A percentile compares a stretch with the other conserved stretches of the same genome.
These are phyloP conservation scores for Ophidiomyces ophidiicola DNA, from an alignment of 2,329 filamentous ascomycete species.

Conservation along the genomic window DNA sequence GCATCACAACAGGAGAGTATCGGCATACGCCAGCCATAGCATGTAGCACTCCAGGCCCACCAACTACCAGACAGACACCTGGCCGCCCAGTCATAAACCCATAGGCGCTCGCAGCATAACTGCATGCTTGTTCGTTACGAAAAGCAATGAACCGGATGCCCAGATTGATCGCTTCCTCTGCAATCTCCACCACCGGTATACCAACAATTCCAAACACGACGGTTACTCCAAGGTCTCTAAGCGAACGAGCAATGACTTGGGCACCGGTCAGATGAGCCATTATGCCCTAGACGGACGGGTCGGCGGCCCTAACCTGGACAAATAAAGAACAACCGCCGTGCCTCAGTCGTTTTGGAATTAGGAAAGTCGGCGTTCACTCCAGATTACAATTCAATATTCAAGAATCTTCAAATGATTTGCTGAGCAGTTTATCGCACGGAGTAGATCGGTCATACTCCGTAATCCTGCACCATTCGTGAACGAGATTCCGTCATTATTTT, in stretches of 20 bases:
- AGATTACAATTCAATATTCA: too few species aligned
- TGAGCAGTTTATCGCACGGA: too few species aligned
- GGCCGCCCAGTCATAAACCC: constrained; percentile 46
- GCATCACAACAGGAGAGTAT: neutral
- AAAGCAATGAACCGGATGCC: constrained; percentile 49
- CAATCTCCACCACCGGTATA: constrained; percentile 46
- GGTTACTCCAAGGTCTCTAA: constrained; percentile 38
- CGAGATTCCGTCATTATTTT: too few species aligned
- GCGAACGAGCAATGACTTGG: constrained; percentile 38
- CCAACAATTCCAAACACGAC: constrained; percentile 45
- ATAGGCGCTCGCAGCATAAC: constrained; percentile 48
- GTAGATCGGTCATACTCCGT: too few species aligned
- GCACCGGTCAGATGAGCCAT: constrained; percentile 29
- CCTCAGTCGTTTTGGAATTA: too few species aligned
- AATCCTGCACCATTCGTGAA: too few species aligned
- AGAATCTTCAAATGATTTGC: too few species aligned
- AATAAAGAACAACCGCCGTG: too few species aligned
- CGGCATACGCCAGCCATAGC: constrained; percentile 43
- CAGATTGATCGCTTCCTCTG: constrained; percentile 44
- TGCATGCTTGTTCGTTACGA: constrained; percentile 47
- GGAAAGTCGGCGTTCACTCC: too few species aligned
- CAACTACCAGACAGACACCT: constrained; percentile 47
- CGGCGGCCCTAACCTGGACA: too few species aligned
- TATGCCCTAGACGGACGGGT: too few species aligned
- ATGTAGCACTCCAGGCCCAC: constrained; percentile 47